phyloP scores from a whole-genome alignment of 129 eudicot genomes.

The Mikania micrantha region DNA sequence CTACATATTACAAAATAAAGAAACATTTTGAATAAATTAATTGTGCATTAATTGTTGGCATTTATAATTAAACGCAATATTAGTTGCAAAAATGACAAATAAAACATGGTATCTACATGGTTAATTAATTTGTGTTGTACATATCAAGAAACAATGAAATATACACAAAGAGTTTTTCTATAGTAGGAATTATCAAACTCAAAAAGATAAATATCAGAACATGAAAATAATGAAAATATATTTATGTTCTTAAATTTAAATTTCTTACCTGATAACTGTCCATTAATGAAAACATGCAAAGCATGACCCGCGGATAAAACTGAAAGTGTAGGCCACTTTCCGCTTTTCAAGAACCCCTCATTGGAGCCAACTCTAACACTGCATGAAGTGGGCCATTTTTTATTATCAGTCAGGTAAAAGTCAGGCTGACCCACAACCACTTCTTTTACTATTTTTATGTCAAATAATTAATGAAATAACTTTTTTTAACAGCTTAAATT shows the following conservation, averaged over 20 bases:
- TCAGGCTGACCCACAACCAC: neutral
- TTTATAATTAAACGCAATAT: neutral
- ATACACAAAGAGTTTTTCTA: neutral
- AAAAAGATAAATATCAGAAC: neutral
- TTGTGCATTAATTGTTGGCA: neutral
- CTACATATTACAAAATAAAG: neutral
- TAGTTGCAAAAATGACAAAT: neutral
- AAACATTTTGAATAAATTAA: neutral
- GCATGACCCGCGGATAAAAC: constrained; percentile 94
- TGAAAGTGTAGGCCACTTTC: constrained; percentile 66
- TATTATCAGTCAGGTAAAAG: neutral
- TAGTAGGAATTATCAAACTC: neutral
- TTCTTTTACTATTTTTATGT: neutral
- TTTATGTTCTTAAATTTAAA: neutral
- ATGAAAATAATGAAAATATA: neutral
- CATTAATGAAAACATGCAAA: constrained; percentile 87
- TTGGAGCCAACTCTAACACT: constrained; percentile 63
- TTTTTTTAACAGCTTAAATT: too few species aligned
- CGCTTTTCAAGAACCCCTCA: constrained; percentile 69
- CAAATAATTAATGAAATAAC: neutral
- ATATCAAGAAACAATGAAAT: neutral
- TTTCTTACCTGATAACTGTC: constrained; percentile 60
- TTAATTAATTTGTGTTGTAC: neutral
- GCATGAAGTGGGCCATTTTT: constrained; percentile 4
- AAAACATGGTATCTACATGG: neutral